Conservation (phyloP, 805 yeast genomes). For the Yamadazyma akitaensis region DNA sequence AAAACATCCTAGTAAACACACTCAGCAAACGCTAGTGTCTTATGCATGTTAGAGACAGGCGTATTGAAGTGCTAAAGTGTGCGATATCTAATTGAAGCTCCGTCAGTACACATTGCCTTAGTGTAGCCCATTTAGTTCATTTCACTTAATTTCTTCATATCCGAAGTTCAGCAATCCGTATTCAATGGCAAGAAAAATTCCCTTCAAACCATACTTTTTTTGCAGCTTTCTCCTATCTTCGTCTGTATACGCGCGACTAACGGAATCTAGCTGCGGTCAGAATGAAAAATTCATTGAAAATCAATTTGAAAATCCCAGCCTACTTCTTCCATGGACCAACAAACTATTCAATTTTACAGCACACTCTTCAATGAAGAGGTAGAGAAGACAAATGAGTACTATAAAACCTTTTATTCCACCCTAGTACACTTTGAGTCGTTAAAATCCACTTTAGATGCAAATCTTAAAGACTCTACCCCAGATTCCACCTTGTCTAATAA, state of each 20-base stretch:
- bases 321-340: slow-evolving; percentile 4
- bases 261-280: background rate
- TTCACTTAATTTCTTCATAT: no score
- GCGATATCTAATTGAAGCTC: no score
- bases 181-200: no score
- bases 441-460: slow-evolving; percentile 20
- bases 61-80: no score
- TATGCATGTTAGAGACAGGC: no score
- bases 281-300: background rate
- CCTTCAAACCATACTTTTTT: no score
- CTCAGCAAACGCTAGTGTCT: no score
- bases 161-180: no score
- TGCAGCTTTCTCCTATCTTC: background rate
- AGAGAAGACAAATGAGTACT: slow-evolving; percentile 20
- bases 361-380: slow-evolving; percentile 19
- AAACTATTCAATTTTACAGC: slow-evolving; percentile 18
- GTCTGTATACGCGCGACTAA: no score
- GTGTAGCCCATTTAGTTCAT: no score
- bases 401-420: slow-evolving; percentile 20
- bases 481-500: background rate
- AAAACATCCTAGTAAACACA: no score
- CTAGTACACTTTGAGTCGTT: slow-evolving; percentile 25
- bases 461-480: slow-evolving; percentile 9
- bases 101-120: no score
- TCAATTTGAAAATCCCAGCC: background rate